phyloP scores from a whole-genome alignment of 108 stramenopile species.

The Fistulifera pelliculosa region DNA sequence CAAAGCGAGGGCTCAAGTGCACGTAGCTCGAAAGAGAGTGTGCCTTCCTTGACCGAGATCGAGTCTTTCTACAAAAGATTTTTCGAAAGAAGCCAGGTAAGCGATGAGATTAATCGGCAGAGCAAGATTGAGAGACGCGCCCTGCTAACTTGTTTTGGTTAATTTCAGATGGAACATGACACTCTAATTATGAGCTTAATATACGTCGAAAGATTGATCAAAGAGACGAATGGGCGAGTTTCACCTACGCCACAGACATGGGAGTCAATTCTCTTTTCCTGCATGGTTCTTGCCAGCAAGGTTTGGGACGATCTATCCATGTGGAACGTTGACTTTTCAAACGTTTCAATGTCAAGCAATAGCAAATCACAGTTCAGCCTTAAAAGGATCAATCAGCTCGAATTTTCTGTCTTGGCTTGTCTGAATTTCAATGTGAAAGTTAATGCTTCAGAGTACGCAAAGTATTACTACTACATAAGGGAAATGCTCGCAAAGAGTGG shows the following conservation, averaged over 20 bases:
- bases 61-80: not conserved
- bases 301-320: slow-evolving; percentile 94
- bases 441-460: slow-evolving; percentile 86
- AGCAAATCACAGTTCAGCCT: slow-evolving; percentile 54
- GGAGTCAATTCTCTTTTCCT: slow-evolving; percentile 72
- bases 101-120: too few species aligned
- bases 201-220: slow-evolving; percentile 92
- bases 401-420: slow-evolving; percentile 59
- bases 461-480: slow-evolving; percentile 94
- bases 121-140: too few species aligned
- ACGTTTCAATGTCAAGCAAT: slow-evolving; percentile 5
- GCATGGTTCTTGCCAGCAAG: slow-evolving; percentile 82
- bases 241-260: slow-evolving; percentile 70
- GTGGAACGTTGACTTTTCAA: slow-evolving; percentile 88
- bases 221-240: slow-evolving; percentile 69
- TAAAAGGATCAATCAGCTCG: slow-evolving; percentile 86
- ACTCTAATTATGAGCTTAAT: slow-evolving; percentile 93
- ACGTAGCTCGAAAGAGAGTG: not conserved
- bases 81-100: too few species aligned
- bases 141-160: too few species aligned
- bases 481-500: slow-evolving; percentile 77
- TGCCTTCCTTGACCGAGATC: not conserved
- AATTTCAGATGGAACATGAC: slow-evolving; percentile 89
- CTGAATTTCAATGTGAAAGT: slow-evolving; percentile 87
- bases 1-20: not conserved